These are phyloP conservation scores for Bipolaris zeicola DNA, from an alignment of 2,329 filamentous ascomycete genomes.

Conservation along the genomic window DNA sequence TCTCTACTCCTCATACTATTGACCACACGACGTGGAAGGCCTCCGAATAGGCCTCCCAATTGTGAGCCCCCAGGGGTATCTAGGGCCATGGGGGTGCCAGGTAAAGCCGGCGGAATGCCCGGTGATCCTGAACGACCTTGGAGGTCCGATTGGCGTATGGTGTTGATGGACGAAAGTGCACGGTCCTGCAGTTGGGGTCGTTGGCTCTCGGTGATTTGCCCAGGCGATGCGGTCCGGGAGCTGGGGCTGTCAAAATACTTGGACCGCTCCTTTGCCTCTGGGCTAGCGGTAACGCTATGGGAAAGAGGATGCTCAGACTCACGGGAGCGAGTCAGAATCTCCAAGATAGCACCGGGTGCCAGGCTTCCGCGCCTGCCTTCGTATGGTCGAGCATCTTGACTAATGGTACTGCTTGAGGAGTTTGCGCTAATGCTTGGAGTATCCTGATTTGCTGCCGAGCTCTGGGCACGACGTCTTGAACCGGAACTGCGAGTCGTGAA, in stretches of 20 bases:
- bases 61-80: slow-evolving; percentile 51
- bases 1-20: slow-evolving; percentile 53
- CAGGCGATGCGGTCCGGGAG: slow-evolving; percentile 50
- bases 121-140: slow-evolving; percentile 45
- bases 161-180: slow-evolving; percentile 53
- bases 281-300: slow-evolving; percentile 74
- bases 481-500: slow-evolving; percentile 38
- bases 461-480: slow-evolving; percentile 62
- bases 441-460: slow-evolving; percentile 60
- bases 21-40: slow-evolving; percentile 54
- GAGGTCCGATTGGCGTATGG: slow-evolving; percentile 51
- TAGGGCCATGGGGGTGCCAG: slow-evolving; percentile 51
- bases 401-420: slow-evolving; percentile 61
- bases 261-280: slow-evolving; percentile 55
- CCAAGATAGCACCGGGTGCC: slow-evolving; percentile 63
- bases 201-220: slow-evolving; percentile 35
- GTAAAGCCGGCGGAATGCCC: slow-evolving; percentile 50
- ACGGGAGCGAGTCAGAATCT: slow-evolving; percentile 56
- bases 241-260: slow-evolving; percentile 46
- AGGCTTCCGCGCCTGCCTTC: slow-evolving; percentile 63
- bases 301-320: slow-evolving; percentile 73
- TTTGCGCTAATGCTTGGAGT: slow-evolving; percentile 59
- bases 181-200: slow-evolving; percentile 46
- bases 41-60: slow-evolving; percentile 54
- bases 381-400: slow-evolving; percentile 58